phyloP scores from a whole-genome alignment of 345 rosid species.

The Rhodomyrtus tomentosa region DNA sequence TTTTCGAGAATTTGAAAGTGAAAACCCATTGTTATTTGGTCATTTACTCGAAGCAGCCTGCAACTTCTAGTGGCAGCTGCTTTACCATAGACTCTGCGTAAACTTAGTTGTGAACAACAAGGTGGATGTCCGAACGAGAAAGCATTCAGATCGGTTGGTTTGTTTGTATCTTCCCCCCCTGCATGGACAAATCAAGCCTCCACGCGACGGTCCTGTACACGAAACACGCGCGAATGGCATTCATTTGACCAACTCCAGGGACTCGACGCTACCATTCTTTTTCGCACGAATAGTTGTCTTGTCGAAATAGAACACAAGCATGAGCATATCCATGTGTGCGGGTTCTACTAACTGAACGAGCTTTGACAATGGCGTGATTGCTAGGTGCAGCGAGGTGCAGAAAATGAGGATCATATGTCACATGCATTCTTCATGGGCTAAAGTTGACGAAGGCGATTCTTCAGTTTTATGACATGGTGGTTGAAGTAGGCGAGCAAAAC shows the following conservation, averaged over 20 bases:
- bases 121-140: background rate
- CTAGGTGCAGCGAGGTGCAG: background rate
- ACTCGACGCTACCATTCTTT: background rate
- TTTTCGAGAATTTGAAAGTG: no score
- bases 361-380: background rate
- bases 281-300: background rate
- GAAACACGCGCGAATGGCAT: background rate
- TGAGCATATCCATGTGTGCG: background rate
- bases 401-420: background rate
- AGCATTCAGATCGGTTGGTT: background rate
- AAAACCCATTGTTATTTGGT: no score
- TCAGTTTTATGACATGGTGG: background rate
- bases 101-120: background rate
- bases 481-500: background rate
- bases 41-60: background rate
- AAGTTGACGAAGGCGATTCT: background rate
- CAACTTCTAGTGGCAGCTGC: background rate
- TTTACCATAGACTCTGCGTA: background rate
- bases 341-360: background rate
- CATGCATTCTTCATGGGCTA: background rate
- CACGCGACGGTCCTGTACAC: background rate
- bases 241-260: background rate
- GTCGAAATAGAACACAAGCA: background rate
- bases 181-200: background rate
- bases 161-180: background rate